Conservation (phyloP, 2,329 filamentous ascomycete species). For the Colletotrichum lentis region DNA sequence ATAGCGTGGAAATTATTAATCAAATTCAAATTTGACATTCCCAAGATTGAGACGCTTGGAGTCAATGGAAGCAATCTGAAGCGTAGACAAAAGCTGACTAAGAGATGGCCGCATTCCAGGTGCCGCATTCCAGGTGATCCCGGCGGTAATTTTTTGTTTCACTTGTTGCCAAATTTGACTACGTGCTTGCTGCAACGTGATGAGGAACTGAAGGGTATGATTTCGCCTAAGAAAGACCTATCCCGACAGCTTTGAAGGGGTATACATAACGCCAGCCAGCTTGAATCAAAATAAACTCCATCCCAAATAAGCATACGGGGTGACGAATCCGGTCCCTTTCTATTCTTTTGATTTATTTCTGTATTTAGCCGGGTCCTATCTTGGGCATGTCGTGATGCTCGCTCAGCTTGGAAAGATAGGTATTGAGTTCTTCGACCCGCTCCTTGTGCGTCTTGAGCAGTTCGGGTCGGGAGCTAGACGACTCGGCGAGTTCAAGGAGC, state of each 20-base stretch:
- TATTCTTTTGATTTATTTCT: too few species aligned
- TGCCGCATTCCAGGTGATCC: conserved; percentile 6
- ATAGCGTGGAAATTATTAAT: conserved; percentile 7
- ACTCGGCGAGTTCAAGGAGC: conserved; percentile 81
- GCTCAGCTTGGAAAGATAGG: conserved; percentile 87
- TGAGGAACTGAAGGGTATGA: not conserved
- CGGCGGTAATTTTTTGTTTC: not conserved
- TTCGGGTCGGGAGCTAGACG: conserved; percentile 67
- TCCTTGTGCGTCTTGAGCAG: conserved; percentile 97
- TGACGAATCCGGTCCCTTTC: not conserved
- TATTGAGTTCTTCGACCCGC: conserved; percentile 93
- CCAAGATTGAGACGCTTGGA: not conserved
- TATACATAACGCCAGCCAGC: conserved; percentile 7
- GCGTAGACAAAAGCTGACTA: not conserved
- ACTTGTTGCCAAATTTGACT: not conserved
- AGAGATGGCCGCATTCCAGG: conserved; percentile 7
- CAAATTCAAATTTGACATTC: conserved; percentile 4
- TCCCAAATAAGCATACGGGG: not conserved
- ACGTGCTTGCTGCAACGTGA: not conserved
- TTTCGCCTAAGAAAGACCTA: not conserved
- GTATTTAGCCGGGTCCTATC: conserved; percentile 63
- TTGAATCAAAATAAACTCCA: conserved; percentile 3
- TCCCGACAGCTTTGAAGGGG: not conserved
- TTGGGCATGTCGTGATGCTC: conserved; percentile 97
- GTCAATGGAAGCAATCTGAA: not conserved